Evolutionary conservation across 1,284 basidiomycete genomes (phyloP), one percentile per base, ranked within the genome.

Genomic region (Malassezia vespertilionis): DNA sequence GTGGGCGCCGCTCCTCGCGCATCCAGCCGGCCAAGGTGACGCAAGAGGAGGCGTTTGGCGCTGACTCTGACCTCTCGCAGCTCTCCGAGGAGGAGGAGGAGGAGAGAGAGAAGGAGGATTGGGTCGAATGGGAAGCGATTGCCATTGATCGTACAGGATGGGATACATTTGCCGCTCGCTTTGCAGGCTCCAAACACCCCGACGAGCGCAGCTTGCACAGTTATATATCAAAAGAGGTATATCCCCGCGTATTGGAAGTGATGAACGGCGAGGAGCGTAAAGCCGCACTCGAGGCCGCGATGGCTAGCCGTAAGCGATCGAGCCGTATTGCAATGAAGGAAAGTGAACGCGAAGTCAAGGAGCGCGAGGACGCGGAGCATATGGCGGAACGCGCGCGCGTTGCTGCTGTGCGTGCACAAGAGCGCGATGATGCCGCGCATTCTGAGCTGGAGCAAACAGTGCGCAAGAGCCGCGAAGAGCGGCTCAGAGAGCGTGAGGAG

Each of bases 251-350:
- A 23, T 67, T 75, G 26, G 71, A 77, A 17, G 71, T 65, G 5
- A 61, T 76, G 74, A 10, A 77, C 75, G 57, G 60, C 51, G 51
- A 53, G 49, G 58, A 69, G 33, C 53, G 40, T 76, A 76, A 38
- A 52, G 50, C 81, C 36, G 82, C 83, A 55, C 78, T 83, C 41
- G 73, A 76, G 48, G 65, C 72, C 45, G 81, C 83, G 3, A 72
- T 86, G 11, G 77, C 80, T 20, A 80, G 81, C 52, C 79, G 85
- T 47, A 89, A 89, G 70, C 80, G 85, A 22, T 86, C 85, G 2
- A 83, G 83, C 33, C 82, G 86, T 27, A 79, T 89, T 48, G 84
- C 85, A 1, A 69, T 72, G 34, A 69, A 72, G 22, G 76, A 77
- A 56, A 69, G 74, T 4, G 75, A 75, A 52, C 81, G 83, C 61